phyloP scores from a whole-genome alignment of 768 basidiomycete genomes.

The Lactarius sanguifluus region DNA sequence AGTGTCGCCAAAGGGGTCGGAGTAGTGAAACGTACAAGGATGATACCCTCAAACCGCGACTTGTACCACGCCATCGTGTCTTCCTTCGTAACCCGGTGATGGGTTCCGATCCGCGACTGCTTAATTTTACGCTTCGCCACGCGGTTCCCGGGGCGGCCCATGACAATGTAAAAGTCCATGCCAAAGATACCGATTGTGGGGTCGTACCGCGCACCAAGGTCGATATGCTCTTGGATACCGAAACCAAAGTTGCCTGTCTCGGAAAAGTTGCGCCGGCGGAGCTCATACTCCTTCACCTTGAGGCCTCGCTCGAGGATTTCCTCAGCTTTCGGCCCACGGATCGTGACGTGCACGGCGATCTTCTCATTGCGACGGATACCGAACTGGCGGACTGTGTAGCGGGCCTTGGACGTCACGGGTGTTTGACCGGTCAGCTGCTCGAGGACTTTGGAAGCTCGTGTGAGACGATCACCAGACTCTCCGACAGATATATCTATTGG shows the following conservation, averaged over 20 bases:
- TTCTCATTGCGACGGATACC: slow-evolving; percentile 99
- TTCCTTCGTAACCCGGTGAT: slow-evolving; percentile 92
- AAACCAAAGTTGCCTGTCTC: slow-evolving; percentile 99
- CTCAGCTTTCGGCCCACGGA: slow-evolving; percentile 99
- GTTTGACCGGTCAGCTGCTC: slow-evolving; percentile 99
- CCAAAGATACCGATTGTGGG: slow-evolving; percentile 99
- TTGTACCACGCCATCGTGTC: slow-evolving; percentile 99
- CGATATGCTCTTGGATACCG: slow-evolving; percentile 99
- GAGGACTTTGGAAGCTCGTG: slow-evolving; percentile 97
- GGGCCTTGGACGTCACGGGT: slow-evolving; percentile 98
- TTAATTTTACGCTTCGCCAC: slow-evolving; percentile 89
- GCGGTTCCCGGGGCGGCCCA: slow-evolving; percentile 93
- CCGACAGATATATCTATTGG: slow-evolving; percentile 95
- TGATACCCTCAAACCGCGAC: slow-evolving; percentile 97
- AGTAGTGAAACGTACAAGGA: slow-evolving; percentile 60
- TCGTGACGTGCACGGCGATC: slow-evolving; percentile 98
- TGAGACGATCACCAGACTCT: slow-evolving; percentile 98
- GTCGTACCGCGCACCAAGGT: slow-evolving; percentile 98
- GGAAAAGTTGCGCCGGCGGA: slow-evolving; percentile 95
- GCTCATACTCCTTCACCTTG: slow-evolving; percentile 99
- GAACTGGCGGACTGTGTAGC: slow-evolving; percentile 98
- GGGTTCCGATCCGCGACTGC: slow-evolving; percentile 82
- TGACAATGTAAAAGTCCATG: slow-evolving; percentile 98
- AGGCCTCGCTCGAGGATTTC: slow-evolving; percentile 98
- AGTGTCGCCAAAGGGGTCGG: neutral